These are phyloP conservation scores for Periglandula ipomoeae DNA, from an alignment of 2,329 filamentous ascomycete genomes.

Conservation along the genomic window DNA sequence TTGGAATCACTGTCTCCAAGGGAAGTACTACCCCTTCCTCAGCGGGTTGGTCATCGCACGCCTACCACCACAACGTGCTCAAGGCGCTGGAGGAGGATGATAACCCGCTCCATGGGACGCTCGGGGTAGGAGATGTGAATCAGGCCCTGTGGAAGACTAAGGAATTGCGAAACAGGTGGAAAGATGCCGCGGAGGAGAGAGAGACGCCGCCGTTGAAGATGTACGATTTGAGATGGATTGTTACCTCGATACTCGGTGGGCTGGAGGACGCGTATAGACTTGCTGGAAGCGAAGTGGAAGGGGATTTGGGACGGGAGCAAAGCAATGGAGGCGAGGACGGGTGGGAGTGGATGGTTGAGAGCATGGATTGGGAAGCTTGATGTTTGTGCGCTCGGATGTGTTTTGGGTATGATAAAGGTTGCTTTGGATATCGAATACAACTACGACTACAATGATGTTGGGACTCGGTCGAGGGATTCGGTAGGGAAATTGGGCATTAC, in stretches of 20 bases:
- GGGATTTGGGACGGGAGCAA: slow-evolving; percentile 34
- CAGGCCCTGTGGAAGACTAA: slow-evolving; percentile 57
- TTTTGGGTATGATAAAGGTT: too few relatives aligned
- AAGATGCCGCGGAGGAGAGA: slow-evolving; percentile 47
- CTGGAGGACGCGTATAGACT: slow-evolving; percentile 49
- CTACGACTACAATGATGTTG: too few relatives aligned
- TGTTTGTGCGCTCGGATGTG: too few relatives aligned
- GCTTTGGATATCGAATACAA: too few relatives aligned
- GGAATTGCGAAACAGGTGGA: slow-evolving; percentile 64
- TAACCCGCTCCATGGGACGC: slow-evolving; percentile 45
- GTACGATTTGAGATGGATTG: slow-evolving; percentile 53
- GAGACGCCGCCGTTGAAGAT: slow-evolving; percentile 38
- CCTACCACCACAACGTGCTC: slow-evolving; percentile 63
- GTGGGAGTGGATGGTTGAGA: slow-evolving; percentile 33
- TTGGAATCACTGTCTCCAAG: slow-evolving; percentile 43
- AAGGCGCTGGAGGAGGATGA: slow-evolving; percentile 45
- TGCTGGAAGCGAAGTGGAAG: slow-evolving; percentile 35
- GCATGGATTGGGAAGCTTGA: slow-evolving; percentile 28
- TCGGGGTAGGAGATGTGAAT: slow-evolving; percentile 47
- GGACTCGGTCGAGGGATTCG: too few relatives aligned
- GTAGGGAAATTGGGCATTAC: too few relatives aligned
- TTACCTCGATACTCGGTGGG: slow-evolving; percentile 46
- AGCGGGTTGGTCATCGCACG: slow-evolving; percentile 28
- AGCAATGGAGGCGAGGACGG: slow-evolving; percentile 15
- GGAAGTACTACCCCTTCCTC: background rate